These are phyloP conservation scores for Filobasidium wieringae DNA, from an alignment of 768 basidiomycete genomes.

Conservation along the genomic window DNA sequence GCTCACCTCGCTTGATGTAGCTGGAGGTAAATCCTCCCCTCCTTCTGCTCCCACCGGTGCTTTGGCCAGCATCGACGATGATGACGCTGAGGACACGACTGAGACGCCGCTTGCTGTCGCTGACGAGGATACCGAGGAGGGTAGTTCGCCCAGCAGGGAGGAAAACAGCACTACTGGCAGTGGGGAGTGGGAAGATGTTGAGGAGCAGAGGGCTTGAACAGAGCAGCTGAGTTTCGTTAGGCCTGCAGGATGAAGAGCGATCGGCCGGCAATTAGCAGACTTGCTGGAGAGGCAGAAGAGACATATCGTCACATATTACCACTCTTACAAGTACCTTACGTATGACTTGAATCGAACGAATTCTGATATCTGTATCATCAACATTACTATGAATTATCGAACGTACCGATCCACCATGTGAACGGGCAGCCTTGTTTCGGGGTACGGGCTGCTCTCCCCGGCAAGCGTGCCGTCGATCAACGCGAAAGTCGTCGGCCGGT, in stretches of 20 bases:
- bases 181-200: slow-evolving; percentile 20
- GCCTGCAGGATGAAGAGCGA: background rate
- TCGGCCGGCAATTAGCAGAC: background rate
- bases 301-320: background rate
- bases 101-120: background rate
- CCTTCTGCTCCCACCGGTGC: slow-evolving; percentile 14
- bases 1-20: slow-evolving; percentile 71
- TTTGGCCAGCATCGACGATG: slow-evolving; percentile 28
- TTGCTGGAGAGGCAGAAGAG: background rate
- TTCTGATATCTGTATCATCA: background rate
- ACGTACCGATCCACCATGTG: no score
- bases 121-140: background rate
- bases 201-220: background rate
- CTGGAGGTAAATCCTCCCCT: background rate
- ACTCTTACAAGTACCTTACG: background rate
- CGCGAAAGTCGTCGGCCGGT: no score
- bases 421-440: no score
- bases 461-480: no score
- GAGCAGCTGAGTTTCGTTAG: background rate
- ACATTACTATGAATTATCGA: background rate
- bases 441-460: no score
- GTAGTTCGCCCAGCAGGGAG: background rate
- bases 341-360: background rate
- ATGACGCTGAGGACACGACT: background rate
- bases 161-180: slow-evolving; percentile 18